Evolutionary conservation across 2,329 filamentous ascomycete genomes (phyloP).

Genomic region (Moelleriella libera): DNA sequence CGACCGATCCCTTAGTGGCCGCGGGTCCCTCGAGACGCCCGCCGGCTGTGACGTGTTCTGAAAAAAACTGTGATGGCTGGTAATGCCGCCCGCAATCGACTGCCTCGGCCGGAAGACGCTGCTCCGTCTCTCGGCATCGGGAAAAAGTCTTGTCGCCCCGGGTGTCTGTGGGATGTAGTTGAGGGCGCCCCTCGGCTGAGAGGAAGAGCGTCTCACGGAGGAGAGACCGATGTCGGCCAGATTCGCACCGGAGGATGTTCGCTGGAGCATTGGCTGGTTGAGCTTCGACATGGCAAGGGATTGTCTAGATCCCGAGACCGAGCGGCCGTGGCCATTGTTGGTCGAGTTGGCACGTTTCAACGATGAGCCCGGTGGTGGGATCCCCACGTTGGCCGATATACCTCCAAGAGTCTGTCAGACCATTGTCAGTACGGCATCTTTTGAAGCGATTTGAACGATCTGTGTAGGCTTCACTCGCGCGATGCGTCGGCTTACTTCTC

Average conservation of each 20-base stretch:
- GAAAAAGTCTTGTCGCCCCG: conserved; percentile 35
- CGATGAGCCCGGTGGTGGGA: conserved; percentile 83
- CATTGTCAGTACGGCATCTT: not conserved
- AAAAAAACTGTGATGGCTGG: conserved; percentile 80
- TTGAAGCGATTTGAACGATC: no score
- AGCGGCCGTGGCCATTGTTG: conserved; percentile 63
- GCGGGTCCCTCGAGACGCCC: conserved; percentile 72
- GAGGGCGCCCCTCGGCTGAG: conserved; percentile 51
- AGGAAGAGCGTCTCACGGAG: conserved; percentile 71
- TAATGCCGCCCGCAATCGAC: conserved; percentile 51
- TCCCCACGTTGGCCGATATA: conserved; percentile 67
- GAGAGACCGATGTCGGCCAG: conserved; percentile 68
- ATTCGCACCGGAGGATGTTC: conserved; percentile 71
- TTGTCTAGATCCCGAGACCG: conserved; percentile 69
- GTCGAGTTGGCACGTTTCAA: conserved; percentile 80
- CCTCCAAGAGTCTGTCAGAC: conserved; percentile 62
- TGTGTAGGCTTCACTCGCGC: no score
- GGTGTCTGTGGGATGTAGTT: conserved; percentile 26
- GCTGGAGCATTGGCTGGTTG: conserved; percentile 75
- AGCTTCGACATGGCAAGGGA: conserved; percentile 75
- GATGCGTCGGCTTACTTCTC: conserved; percentile 52
- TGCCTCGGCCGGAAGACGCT: conserved; percentile 66
- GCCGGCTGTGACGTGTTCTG: conserved; percentile 71
- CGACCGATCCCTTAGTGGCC: conserved; percentile 67
- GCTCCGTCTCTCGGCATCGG: conserved; percentile 53